Evolutionary conservation across 2,329 filamentous ascomycete species (phyloP).

Genomic region (Endoconidiophora polonica): DNA sequence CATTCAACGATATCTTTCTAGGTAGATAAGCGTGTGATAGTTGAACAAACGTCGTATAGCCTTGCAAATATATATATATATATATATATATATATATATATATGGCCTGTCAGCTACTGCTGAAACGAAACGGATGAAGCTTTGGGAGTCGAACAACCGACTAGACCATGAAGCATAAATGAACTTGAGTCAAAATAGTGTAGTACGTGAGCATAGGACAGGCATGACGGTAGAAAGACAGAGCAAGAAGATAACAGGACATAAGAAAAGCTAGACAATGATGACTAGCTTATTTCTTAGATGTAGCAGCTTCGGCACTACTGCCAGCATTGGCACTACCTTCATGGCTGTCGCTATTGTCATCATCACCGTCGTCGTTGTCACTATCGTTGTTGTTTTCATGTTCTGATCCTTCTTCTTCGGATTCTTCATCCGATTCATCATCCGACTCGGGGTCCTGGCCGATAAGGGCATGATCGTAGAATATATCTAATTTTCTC

Average conservation of each 20-base stretch:
- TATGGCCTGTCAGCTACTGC: too few relatives aligned
- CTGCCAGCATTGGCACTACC: not conserved
- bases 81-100: too few relatives aligned
- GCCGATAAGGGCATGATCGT: slow-evolving; percentile 14
- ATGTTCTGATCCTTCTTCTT: slow-evolving; percentile 4
- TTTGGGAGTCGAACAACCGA: too few relatives aligned
- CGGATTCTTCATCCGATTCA: slow-evolving; percentile 9
- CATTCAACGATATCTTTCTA: too few relatives aligned
- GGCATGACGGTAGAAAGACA: too few relatives aligned
- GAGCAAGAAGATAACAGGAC: too few relatives aligned
- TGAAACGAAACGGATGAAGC: too few relatives aligned
- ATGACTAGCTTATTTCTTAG: not conserved
- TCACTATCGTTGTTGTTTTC: slow-evolving; percentile 6
- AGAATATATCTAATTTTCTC: slow-evolving; percentile 54
- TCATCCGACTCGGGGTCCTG: not conserved
- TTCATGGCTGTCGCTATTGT: not conserved
- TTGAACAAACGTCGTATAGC: not conserved
- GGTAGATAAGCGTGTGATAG: not conserved
- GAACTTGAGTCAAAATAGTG: too few relatives aligned
- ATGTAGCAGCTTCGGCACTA: not conserved
- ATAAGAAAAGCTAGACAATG: not conserved
- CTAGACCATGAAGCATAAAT: too few relatives aligned
- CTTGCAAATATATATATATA: too few relatives aligned
- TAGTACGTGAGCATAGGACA: too few relatives aligned
- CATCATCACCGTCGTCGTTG: slow-evolving; percentile 5